Conservation (phyloP, 208 protist species). For the Trypanosoma cruzi region DNA sequence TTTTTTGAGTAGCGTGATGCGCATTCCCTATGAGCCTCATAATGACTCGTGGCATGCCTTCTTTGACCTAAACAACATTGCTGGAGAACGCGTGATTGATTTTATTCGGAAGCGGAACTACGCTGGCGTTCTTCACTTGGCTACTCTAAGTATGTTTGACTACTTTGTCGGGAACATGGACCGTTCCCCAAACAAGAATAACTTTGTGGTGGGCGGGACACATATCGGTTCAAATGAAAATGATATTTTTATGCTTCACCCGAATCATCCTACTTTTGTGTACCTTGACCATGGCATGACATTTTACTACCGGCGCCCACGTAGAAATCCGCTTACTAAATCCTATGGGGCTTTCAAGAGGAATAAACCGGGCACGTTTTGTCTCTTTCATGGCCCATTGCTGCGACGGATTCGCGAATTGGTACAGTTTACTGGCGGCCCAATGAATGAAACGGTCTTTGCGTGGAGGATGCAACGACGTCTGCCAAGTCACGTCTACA, state of each 20-base stretch:
- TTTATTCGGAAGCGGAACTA: neutral
- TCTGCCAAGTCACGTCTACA: slow-evolving; percentile 13
- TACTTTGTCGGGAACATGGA: slow-evolving; percentile 43
- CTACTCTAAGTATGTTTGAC: slow-evolving; percentile 39
- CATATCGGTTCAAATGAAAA: neutral
- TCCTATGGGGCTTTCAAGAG: slow-evolving; percentile 13
- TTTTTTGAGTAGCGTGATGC: slow-evolving; percentile 25
- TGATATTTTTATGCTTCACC: slow-evolving; percentile 26
- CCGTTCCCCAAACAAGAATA: slow-evolving; percentile 53
- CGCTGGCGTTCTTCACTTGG: slow-evolving; percentile 32
- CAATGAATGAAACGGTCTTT: slow-evolving; percentile 16
- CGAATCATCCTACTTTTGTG: slow-evolving; percentile 37
- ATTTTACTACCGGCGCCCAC: slow-evolving; percentile 23
- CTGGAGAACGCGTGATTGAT: neutral
- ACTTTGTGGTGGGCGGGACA: slow-evolving; percentile 40
- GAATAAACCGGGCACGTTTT: slow-evolving; percentile 29
- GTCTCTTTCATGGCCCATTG: slow-evolving; percentile 34
- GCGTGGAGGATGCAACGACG: slow-evolving; percentile 1
- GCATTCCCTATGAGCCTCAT: slow-evolving; percentile 35
- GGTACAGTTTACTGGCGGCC: neutral
- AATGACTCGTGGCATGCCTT: slow-evolving; percentile 32
- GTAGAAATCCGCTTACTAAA: slow-evolving; percentile 31
- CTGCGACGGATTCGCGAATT: slow-evolving; percentile 24
- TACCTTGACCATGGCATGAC: slow-evolving; percentile 46
- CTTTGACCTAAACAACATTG: slow-evolving; percentile 27